Conservation (phyloP, 1,139 yeast species). For the Schwanniomyces etchellsii region DNA sequence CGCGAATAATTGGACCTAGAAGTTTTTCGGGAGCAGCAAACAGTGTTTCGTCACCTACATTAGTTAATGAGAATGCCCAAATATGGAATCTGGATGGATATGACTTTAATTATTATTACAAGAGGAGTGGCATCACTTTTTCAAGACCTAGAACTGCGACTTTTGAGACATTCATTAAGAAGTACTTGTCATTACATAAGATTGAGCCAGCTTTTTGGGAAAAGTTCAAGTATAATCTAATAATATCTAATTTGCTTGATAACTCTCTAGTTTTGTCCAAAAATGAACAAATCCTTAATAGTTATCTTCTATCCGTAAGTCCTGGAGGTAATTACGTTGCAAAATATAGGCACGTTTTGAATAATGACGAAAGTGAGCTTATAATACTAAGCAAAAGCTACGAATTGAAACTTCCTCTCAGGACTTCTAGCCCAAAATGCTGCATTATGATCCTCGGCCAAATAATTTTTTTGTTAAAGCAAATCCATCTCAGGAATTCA, state of each 20-base stretch:
- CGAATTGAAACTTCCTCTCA: constrained; percentile 5
- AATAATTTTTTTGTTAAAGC: constrained; percentile 22
- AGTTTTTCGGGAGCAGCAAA: constrained; percentile 5
- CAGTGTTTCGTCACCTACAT: constrained; percentile 3
- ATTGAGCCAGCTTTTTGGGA: constrained; percentile 29
- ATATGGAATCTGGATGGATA: constrained; percentile 1
- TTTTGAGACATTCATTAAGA: constrained; percentile 21
- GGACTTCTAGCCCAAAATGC: constrained; percentile 6
- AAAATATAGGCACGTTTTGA: constrained; percentile 4
- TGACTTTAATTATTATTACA: constrained; percentile 6
- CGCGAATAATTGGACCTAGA: constrained; percentile 9
- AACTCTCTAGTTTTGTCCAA: constrained; percentile 40
- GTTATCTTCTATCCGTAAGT: constrained; percentile 1
- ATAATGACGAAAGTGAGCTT: constrained; percentile 15
- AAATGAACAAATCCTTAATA: constrained; percentile 30
- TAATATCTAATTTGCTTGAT: constrained; percentile 37
- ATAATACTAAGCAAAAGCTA: constrained; percentile 12
- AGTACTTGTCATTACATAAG: constrained; percentile 19
- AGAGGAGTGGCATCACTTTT: not conserved
- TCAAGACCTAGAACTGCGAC: constrained; percentile 16
- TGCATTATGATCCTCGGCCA: constrained; percentile 15
- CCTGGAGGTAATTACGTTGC: constrained; percentile 2
- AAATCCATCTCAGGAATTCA: constrained; percentile 4
- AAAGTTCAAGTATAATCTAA: constrained; percentile 35
- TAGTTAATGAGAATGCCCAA: constrained; percentile 5